Base-by-base conservation (phyloP, 805 yeast species). In the Kodamaea nitidulidarum region DNA sequence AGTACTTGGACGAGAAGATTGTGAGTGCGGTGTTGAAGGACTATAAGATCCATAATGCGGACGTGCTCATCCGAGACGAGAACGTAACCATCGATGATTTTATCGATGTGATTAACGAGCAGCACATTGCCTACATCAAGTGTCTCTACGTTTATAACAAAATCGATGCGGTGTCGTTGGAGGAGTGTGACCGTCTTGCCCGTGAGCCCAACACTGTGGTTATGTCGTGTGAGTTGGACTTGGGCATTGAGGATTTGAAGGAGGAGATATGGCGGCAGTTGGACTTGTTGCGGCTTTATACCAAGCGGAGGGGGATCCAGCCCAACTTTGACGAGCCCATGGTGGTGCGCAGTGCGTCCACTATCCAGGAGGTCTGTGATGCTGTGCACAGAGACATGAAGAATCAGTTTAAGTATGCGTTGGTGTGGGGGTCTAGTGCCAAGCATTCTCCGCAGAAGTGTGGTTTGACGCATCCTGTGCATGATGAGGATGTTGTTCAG, bases 401-500 rank as follows among this genome's bases (percentile, higher is more conserved):
- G 55, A 81, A 84, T 47, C 87, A 84, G 54, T 91, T 93, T 71
- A 87, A 88, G 59, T 88, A 90, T 58, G 98, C 98, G 0, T 64
- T 88, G 54, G 96, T 91, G 4, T 91, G 98, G 97, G 98, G 98
- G 0, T 80, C 90, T 1, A 82, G 95, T 34, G 84, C 97, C 5
- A 93, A 93, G 59, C 95, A 88, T 57, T 86, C 91, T 25, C 98
- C 98, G 3, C 98, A 91, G 56, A 91, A 91, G 57, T 91, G 98
- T 70, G 98, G 98, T 0, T 68, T 91, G 41, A 76, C 58, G 46
- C 98, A 91, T 58, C 67, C 69, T 26, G 82, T 93, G 10, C 79
- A 85, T 50, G 98, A 91, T 57, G 97, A 90, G 56, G 98, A 91
- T 58, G 98, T 91, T 12, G 91, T 93, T 15, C 82, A 93, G 36